Conservation (phyloP, 2,329 filamentous ascomycete species). For the Ustulina deusta region DNA sequence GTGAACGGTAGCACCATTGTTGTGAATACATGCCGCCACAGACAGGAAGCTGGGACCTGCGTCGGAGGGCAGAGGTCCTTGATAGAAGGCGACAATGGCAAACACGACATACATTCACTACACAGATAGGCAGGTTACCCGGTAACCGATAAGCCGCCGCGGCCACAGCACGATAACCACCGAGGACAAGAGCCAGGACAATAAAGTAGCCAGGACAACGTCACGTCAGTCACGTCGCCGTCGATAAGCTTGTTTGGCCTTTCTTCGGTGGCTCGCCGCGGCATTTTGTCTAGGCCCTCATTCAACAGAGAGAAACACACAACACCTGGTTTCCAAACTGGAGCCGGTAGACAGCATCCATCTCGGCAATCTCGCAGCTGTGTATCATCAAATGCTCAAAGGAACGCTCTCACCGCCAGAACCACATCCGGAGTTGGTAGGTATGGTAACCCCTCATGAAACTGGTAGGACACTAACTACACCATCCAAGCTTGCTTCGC, state of each 20-base stretch:
- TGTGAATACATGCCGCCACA: slow-evolving; percentile 7
- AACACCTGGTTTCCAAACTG: background rate
- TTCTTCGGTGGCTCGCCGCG: background rate
- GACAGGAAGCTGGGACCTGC: slow-evolving; percentile 30
- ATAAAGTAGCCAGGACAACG: background rate
- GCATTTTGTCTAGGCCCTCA: background rate
- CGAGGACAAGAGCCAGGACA: background rate
- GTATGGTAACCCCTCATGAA: background rate
- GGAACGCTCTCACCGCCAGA: slow-evolving; percentile 23
- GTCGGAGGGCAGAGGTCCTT: slow-evolving; percentile 1
- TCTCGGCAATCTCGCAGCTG: background rate
- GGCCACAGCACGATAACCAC: background rate
- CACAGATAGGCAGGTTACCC: background rate
- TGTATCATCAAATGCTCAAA: slow-evolving; percentile 21
- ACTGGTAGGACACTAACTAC: slow-evolving; percentile 15
- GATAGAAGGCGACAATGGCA: slow-evolving; percentile 20
- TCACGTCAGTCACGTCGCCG: background rate
- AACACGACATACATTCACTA: slow-evolving; percentile 1
- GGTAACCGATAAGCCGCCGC: slow-evolving; percentile 19
- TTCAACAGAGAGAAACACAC: background rate
- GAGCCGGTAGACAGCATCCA: background rate
- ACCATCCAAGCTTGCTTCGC: slow-evolving; percentile 11
- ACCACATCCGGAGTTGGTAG: slow-evolving; percentile 15
- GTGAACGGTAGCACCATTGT: slow-evolving; percentile 16
- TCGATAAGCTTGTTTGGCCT: background rate